phyloP scores from a whole-genome alignment of 306 rosid genomes.

The Lupinus albus region DNA sequence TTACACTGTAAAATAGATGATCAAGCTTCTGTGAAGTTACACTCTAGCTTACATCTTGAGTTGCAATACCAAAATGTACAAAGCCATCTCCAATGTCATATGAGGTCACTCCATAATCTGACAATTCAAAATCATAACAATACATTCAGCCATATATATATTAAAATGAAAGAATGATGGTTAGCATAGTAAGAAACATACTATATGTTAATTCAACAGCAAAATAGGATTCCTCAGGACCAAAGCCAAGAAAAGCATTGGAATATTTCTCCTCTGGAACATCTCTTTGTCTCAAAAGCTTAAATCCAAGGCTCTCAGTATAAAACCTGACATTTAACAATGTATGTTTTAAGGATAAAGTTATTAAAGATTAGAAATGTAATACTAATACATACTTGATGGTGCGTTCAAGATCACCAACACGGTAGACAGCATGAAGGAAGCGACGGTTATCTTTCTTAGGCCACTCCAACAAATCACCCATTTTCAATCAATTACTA shows the following conservation, averaged over 20 bases:
- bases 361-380: background rate
- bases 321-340: slow-evolving; percentile 62
- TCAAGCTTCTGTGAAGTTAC: slow-evolving; percentile 6
- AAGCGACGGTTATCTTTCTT: slow-evolving; percentile 81
- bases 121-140: too few relatives aligned
- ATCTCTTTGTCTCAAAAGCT: slow-evolving; percentile 76
- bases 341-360: background rate
- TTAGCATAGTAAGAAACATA: slow-evolving; percentile 44
- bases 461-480: slow-evolving; percentile 77
- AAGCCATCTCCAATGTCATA: slow-evolving; percentile 87
- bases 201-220: slow-evolving; percentile 86
- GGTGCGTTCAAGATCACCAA: slow-evolving; percentile 93
- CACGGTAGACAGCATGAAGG: slow-evolving; percentile 88
- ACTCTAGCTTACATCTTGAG: slow-evolving; percentile 68
- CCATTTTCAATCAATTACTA: too few relatives aligned
- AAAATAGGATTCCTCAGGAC: slow-evolving; percentile 71
- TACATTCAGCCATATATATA: too few relatives aligned
- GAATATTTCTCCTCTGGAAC: slow-evolving; percentile 85
- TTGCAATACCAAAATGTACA: slow-evolving; percentile 87
- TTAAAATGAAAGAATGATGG: too few relatives aligned
- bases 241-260: slow-evolving; percentile 90
- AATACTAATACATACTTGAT: slow-evolving; percentile 57
- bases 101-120: slow-evolving; percentile 85
- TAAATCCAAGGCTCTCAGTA: slow-evolving; percentile 82
- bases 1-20: too few relatives aligned